Base-by-base conservation (phyloP, 192 early-diverging fungal genomes). In the Haplosporangium gracile region DNA sequence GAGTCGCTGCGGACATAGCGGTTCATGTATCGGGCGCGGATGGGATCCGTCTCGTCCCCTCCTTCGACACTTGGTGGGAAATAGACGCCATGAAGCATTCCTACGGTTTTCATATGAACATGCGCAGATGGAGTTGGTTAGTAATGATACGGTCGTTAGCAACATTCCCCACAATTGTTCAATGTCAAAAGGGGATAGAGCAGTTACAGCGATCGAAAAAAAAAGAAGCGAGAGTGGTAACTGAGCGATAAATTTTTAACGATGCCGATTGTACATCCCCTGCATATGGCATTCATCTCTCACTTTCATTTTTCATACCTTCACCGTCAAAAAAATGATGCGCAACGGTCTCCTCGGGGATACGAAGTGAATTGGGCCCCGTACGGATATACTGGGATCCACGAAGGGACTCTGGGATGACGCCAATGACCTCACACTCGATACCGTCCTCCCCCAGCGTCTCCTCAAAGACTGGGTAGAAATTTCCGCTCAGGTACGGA, bases 381-480 rank as follows among this genome's bases (percentile, higher is more conserved):
- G 83, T 86, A 24, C 83, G 74, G 74, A 86, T 60, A 51, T 86
- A 86, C 22, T 86, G 83, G 0, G 77, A 79, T 1, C 74, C 74
- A 0, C 78, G 74, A 11, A 80, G 79, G n/a, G 79, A 76, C 45
- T 76, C 78, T 20, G 78, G 83, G 40, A 86, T 80, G 63, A 39
- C 22, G 5, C 83, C 83, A 51, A 80, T 51, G 69, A 85, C 78
- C 32, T 85, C 72, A 38, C 83, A 86, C 39, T 77, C 78, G 45
- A 86, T 86, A n/a, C 83, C 83, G 0, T 86, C 83, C 29, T 86
- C 78, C 0, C 75, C 79, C 38, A 86, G 70, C 1, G 83, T 80
- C 63, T 86, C 83, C 39, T 86, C 79, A 77, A 80, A 86, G 10
- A 86, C 78, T 1, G 83, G 83, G 39, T 86, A 80, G 68, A 86